These are phyloP conservation scores for Nicotiana tabacum DNA, from an alignment of 257 asterid species.

Conservation along the genomic window DNA sequence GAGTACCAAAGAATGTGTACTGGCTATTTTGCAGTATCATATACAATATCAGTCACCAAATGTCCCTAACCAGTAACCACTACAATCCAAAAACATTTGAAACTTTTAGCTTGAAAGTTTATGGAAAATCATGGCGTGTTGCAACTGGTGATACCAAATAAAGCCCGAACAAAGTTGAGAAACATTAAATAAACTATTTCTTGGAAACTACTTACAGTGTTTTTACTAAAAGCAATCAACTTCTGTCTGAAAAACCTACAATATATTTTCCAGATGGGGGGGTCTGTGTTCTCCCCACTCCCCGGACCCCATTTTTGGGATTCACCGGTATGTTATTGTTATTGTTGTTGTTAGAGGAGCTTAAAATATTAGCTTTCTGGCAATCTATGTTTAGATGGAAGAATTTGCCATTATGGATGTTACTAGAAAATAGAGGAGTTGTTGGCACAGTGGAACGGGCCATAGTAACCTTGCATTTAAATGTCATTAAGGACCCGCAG, in stretches of 20 bases:
- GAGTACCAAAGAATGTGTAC: background rate
- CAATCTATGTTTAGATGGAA: background rate
- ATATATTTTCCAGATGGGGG: background rate
- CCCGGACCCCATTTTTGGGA: too few species aligned
- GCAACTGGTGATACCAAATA: background rate
- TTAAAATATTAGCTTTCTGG: background rate
- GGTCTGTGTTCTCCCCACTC: too few species aligned
- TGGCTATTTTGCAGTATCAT: background rate
- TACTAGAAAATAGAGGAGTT: constrained; percentile 12
- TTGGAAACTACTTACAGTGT: too few species aligned
- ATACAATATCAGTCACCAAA: background rate
- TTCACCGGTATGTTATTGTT: too few species aligned
- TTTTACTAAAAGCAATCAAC: too few species aligned
- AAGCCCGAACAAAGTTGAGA: background rate
- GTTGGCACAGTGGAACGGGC: constrained; percentile 20
- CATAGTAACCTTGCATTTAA: constrained; percentile 20
- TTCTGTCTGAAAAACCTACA: too few species aligned
- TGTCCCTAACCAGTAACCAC: too few species aligned
- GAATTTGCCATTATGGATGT: background rate
- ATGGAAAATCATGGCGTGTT: background rate
- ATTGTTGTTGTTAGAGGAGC: background rate
- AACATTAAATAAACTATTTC: too few species aligned
- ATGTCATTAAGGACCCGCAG: constrained; percentile 22
- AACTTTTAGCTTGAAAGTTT: background rate
- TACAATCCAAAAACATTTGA: too few species aligned